Conservation (phyloP, 1,284 basidiomycete species). For the Marasmius oreades region DNA sequence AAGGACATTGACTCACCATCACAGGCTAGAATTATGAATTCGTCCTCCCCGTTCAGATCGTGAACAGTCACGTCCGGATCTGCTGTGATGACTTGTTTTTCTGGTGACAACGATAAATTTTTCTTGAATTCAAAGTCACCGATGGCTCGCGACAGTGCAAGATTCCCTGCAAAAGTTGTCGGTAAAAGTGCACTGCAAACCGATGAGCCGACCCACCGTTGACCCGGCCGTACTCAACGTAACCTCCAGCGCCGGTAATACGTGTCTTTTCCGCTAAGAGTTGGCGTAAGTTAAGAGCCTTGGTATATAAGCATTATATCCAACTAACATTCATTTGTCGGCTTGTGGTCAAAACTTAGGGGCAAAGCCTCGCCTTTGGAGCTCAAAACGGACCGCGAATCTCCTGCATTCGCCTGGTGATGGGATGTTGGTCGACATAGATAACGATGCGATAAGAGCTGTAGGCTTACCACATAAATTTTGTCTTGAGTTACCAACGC, state of each 20-base stretch:
- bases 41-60: constrained; percentile 83
- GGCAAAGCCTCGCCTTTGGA: constrained; percentile 84
- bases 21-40: constrained; percentile 95
- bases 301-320: constrained; percentile 8
- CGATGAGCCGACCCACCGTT: constrained; percentile 64
- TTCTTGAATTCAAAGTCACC: constrained; percentile 99
- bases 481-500: constrained; percentile 81
- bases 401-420: constrained; percentile 91
- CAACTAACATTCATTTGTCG: constrained; percentile 75
- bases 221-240: constrained; percentile 95
- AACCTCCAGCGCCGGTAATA: constrained; percentile 93
- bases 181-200: neutral
- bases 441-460: constrained; percentile 3
- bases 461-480: constrained; percentile 70
- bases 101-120: constrained; percentile 76
- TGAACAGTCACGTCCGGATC: constrained; percentile 91
- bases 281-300: constrained; percentile 4
- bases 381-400: constrained; percentile 91
- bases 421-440: constrained; percentile 4
- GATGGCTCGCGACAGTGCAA: constrained; percentile 92
- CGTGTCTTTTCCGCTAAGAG: constrained; percentile 77
- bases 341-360: constrained; percentile 96
- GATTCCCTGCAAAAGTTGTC: constrained; percentile 66
- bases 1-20: constrained; percentile 63
- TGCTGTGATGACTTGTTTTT: constrained; percentile 94